phyloP scores from a whole-genome alignment of 2,329 filamentous ascomycete species.

The Exophiala alcalophila region DNA sequence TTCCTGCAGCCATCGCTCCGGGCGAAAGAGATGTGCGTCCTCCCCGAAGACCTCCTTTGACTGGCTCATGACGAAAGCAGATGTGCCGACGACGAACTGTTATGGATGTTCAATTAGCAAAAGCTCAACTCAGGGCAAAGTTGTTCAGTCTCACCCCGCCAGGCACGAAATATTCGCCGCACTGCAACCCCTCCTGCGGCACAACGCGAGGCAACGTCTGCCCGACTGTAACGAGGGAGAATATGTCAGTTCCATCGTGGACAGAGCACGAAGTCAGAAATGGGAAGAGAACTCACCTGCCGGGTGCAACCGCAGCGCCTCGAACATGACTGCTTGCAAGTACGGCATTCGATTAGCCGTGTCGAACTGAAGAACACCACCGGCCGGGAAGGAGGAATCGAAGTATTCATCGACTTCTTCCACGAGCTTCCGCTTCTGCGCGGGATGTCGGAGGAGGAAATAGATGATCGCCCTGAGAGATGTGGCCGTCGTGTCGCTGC shows the following conservation, averaged over 20 bases:
- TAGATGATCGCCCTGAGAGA: constrained; percentile 34
- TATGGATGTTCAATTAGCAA: background rate
- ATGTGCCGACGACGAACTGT: constrained; percentile 2
- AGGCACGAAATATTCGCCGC: constrained; percentile 2
- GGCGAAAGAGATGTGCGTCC: constrained; percentile 39
- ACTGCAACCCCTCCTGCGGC: constrained; percentile 20
- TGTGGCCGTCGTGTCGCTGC: constrained; percentile 34
- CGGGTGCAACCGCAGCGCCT: constrained; percentile 29
- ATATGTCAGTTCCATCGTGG: no score
- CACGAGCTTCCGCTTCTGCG: constrained; percentile 33
- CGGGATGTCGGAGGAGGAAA: constrained; percentile 55
- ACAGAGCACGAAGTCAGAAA: no score
- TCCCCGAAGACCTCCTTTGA: constrained; percentile 50
- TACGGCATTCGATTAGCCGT: constrained; percentile 30
- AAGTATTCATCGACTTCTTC: constrained; percentile 33
- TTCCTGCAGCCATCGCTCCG: constrained; percentile 27
- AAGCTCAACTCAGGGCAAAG: background rate
- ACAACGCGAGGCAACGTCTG: constrained; percentile 17
- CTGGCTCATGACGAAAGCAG: constrained; percentile 65
- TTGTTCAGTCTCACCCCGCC: background rate
- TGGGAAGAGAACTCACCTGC: no score
- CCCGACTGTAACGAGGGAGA: no score
- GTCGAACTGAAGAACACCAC: background rate
- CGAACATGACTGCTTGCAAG: constrained; percentile 33
- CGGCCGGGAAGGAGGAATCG: background rate